These are phyloP conservation scores for Sclerotinia subarctica DNA, from an alignment of 2,329 filamentous ascomycete genomes.

Conservation along the genomic window DNA sequence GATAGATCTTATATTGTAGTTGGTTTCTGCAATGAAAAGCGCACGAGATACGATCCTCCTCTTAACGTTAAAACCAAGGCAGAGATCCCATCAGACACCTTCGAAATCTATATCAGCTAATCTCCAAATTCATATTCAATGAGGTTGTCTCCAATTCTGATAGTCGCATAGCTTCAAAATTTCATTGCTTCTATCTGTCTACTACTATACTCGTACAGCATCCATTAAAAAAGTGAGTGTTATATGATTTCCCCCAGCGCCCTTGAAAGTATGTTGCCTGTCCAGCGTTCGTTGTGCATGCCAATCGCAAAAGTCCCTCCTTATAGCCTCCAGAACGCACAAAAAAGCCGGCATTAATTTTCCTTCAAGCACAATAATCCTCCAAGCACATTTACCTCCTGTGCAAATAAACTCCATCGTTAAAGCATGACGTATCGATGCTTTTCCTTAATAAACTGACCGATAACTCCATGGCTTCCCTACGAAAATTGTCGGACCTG, in stretches of 20 bases:
- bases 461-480: constrained; percentile 11
- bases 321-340: constrained; percentile 1
- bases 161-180: background rate
- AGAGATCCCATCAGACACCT: background rate
- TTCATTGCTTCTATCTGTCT: constrained; percentile 12
- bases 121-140: background rate
- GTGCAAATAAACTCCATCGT: constrained; percentile 13
- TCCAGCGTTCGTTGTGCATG: background rate
- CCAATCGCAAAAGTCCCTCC: background rate
- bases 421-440: constrained; percentile 3
- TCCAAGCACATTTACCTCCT: background rate
- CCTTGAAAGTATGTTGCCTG: background rate
- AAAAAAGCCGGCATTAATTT: background rate
- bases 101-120: background rate
- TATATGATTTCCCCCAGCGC: background rate
- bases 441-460: background rate
- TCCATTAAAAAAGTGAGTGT: background rate
- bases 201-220: constrained; percentile 18
- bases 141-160: background rate
- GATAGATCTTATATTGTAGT: background rate
- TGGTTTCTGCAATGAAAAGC: background rate
- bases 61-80: background rate
- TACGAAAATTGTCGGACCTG: background rate
- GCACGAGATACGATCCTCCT: background rate
- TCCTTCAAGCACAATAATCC: background rate